Evolutionary conservation across 1,284 basidiomycete species (phyloP).

Genomic region (Boletus smithii): DNA sequence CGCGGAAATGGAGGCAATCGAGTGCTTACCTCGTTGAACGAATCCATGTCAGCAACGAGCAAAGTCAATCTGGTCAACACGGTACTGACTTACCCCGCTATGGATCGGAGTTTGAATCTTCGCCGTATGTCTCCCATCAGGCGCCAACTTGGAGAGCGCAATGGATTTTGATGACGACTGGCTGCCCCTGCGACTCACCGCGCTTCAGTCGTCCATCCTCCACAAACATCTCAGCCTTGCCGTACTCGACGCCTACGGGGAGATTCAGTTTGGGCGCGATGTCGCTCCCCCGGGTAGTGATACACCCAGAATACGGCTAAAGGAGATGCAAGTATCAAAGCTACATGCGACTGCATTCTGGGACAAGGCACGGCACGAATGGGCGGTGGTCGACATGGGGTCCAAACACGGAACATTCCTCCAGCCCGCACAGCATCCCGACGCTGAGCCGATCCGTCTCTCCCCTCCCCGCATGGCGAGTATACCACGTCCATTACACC

Average conservation of each 20-base stretch:
- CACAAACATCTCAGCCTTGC: slow-evolving; percentile 50
- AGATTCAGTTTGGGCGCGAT: slow-evolving; percentile 72
- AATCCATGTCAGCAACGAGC: slow-evolving; percentile 24
- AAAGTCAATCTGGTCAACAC: no score
- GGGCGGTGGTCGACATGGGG: slow-evolving; percentile 78
- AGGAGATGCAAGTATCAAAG: slow-evolving; percentile 80
- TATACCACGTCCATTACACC: slow-evolving; percentile 56
- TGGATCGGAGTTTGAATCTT: slow-evolving; percentile 31
- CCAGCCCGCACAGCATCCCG: slow-evolving; percentile 28
- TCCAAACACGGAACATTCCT: slow-evolving; percentile 77
- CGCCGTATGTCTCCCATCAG: background rate
- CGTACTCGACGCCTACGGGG: slow-evolving; percentile 58
- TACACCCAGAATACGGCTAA: slow-evolving; percentile 64
- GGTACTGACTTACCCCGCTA: background rate
- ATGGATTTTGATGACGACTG: slow-evolving; percentile 16
- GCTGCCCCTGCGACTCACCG: slow-evolving; percentile 54
- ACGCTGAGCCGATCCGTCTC: slow-evolving; percentile 40
- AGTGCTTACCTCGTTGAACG: slow-evolving; percentile 51
- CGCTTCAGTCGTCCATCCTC: slow-evolving; percentile 50
- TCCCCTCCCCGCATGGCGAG: slow-evolving; percentile 65
- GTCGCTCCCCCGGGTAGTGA: slow-evolving; percentile 44
- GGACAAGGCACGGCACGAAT: slow-evolving; percentile 55
- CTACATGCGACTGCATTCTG: slow-evolving; percentile 71
- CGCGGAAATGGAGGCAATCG: background rate
- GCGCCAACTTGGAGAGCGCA: background rate